Evolutionary conservation across 352 stramenopile species (phyloP).

Genomic region (Phytopythium ostracodes): DNA sequence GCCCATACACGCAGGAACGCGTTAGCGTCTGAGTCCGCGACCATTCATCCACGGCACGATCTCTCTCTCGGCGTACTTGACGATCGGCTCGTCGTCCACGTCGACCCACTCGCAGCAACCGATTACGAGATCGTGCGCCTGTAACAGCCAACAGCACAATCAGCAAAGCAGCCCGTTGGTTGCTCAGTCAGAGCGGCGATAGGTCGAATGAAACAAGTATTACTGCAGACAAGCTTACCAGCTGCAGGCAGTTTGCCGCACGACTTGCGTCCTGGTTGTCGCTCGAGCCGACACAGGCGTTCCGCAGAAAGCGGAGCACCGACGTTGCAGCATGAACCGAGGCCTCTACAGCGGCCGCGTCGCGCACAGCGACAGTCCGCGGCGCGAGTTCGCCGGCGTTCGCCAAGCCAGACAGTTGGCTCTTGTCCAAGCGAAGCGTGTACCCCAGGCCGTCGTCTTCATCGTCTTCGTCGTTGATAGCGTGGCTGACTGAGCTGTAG

Average conservation of each 20-base stretch:
- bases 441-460: conserved; percentile 72
- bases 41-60: no score
- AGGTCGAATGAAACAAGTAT: no score
- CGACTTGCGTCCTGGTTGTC: conserved; percentile 51
- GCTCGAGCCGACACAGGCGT: conserved; percentile 44
- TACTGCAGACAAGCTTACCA: conserved; percentile 8
- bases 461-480: conserved; percentile 22
- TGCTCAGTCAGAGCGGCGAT: no score
- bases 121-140: conserved; percentile 40
- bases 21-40: no score
- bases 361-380: conserved; percentile 23
- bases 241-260: conserved; percentile 17
- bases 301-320: conserved; percentile 68
- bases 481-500: neutral
- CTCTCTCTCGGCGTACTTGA: conserved; percentile 19
- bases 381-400: conserved; percentile 24
- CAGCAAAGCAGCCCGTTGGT: no score
- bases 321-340: conserved; percentile 27
- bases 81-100: conserved; percentile 48
- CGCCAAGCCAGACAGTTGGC: conserved; percentile 20
- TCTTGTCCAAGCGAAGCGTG: conserved; percentile 47
- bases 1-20: no score
- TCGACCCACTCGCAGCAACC: conserved; percentile 52
- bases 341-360: conserved; percentile 6
- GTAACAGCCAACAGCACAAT: neutral